Evolutionary conservation across 768 basidiomycete genomes (phyloP).

Genomic region (Boletus huronensis): DNA sequence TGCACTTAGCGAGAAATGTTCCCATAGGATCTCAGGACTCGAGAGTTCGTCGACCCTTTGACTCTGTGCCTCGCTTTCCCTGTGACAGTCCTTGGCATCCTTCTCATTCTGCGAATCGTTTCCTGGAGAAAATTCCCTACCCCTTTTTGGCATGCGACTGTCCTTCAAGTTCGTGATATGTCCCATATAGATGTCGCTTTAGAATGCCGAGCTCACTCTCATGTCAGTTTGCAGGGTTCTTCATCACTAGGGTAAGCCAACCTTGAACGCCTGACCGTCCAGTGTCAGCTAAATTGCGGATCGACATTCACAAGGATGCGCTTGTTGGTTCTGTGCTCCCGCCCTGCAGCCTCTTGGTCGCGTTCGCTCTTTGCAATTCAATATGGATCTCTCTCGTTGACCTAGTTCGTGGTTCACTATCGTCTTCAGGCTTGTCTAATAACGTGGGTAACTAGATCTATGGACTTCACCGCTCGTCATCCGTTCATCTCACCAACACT

Average conservation of each 20-base stretch:
- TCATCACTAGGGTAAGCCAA: constrained; percentile 26
- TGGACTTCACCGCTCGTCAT: constrained; percentile 17
- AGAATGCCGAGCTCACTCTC: constrained; percentile 1
- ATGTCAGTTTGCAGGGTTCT: constrained; percentile 32
- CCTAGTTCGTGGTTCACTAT: constrained; percentile 17
- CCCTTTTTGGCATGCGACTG: constrained; percentile 29
- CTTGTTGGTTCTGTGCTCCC: constrained; percentile 11
- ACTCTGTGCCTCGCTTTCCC: constrained; percentile 25
- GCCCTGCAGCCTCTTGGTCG: constrained; percentile 12
- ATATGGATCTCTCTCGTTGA: constrained; percentile 22
- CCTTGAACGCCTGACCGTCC: neutral
- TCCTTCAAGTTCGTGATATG: constrained; percentile 34
- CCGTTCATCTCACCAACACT: constrained; percentile 23
- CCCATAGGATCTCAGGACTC: constrained; percentile 20
- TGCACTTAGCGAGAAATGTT: neutral
- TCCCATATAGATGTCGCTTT: neutral
- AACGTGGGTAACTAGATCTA: constrained; percentile 16
- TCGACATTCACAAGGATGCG: constrained; percentile 13
- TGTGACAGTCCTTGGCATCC: constrained; percentile 17
- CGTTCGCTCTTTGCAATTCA: constrained; percentile 20
- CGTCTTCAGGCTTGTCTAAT: neutral
- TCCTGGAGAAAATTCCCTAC: constrained; percentile 19
- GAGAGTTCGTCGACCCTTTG: constrained; percentile 19
- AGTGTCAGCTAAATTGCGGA: neutral
- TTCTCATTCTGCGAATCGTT: constrained; percentile 18